phyloP scores from a whole-genome alignment of 441 rosid genomes.

The Eruca vesicaria region DNA sequence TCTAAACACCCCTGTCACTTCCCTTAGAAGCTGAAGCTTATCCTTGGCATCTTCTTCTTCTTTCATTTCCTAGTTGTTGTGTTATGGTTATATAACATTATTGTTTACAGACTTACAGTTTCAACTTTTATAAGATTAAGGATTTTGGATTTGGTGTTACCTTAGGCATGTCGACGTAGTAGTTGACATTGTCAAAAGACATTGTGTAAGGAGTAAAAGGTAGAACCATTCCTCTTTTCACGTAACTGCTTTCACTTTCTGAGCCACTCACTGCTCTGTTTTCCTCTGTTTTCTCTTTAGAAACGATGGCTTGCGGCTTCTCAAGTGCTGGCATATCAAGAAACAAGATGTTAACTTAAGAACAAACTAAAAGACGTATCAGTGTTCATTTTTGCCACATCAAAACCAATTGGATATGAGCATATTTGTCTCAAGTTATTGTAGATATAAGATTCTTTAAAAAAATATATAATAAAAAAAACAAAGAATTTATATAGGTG shows the following conservation, averaged over 20 bases:
- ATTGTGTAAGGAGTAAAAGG: conserved; percentile 89
- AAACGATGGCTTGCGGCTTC: conserved; percentile 68
- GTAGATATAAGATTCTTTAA: neutral
- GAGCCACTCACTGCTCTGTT: conserved; percentile 35
- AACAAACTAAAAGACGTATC: neutral
- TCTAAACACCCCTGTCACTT: conserved; percentile 82
- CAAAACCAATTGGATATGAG: neutral
- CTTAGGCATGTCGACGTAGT: conserved; percentile 88
- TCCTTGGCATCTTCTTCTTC: conserved; percentile 70
- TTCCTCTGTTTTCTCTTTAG: conserved; percentile 56
- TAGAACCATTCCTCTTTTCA: conserved; percentile 85
- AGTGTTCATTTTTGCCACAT: neutral
- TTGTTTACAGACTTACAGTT: neutral
- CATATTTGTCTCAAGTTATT: neutral
- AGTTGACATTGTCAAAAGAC: conserved; percentile 73
- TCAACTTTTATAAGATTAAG: neutral
- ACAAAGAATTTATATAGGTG: neutral
- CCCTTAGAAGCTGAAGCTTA: conserved; percentile 65
- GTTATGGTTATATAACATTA: neutral
- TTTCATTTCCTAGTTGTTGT: conserved; percentile 77
- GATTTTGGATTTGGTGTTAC: conserved; percentile 44
- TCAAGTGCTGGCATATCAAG: conserved; percentile 51
- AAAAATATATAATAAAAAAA: neutral
- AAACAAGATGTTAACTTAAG: conserved; percentile 1
- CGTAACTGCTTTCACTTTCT: conserved; percentile 34